A percentile compares a stretch with the other conserved stretches of the same genome.
phyloP scores from a whole-genome alignment of 2,329 filamentous ascomycete genomes.

The Didymella pomorum region DNA sequence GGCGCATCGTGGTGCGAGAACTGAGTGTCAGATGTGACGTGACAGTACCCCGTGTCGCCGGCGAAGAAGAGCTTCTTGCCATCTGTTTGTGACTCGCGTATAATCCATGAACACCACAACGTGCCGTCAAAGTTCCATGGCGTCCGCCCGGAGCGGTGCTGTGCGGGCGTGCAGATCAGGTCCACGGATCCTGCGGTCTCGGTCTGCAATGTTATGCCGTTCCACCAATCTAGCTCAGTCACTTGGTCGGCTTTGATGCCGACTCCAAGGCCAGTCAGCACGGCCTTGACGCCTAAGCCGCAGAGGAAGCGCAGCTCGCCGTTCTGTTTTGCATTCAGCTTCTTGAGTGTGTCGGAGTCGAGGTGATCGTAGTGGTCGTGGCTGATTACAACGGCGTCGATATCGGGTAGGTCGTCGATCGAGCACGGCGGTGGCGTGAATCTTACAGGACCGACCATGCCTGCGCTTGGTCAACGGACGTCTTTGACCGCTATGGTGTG shows the following conservation, averaged over 20 bases:
- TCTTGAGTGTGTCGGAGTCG: slow-evolving; percentile 56
- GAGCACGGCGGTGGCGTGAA: slow-evolving; percentile 61
- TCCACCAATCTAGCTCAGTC: slow-evolving; percentile 61
- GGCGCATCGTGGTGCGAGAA: slow-evolving; percentile 45
- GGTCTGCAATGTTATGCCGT: slow-evolving; percentile 49
- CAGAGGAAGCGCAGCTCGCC: slow-evolving; percentile 55
- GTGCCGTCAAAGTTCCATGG: slow-evolving; percentile 52
- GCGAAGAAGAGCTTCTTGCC: slow-evolving; percentile 56
- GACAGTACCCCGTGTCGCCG: slow-evolving; percentile 60
- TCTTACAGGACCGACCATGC: slow-evolving; percentile 58
- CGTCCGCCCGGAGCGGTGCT: slow-evolving; percentile 57
- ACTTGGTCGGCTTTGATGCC: slow-evolving; percentile 52
- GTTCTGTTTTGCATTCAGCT: slow-evolving; percentile 50
- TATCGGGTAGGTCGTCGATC: slow-evolving; percentile 59
- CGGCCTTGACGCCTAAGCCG: slow-evolving; percentile 51
- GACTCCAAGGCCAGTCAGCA: slow-evolving; percentile 48
- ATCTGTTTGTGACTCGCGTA: slow-evolving; percentile 41
- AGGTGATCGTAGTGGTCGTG: slow-evolving; percentile 67
- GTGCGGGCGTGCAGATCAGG: slow-evolving; percentile 57
- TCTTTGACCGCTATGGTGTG: background rate
- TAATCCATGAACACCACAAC: slow-evolving; percentile 60
- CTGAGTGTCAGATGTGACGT: slow-evolving; percentile 40
- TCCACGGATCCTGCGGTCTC: slow-evolving; percentile 49
- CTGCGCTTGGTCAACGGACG: slow-evolving; percentile 1
- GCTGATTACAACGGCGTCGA: slow-evolving; percentile 62